Evolutionary conservation across 2,329 filamentous ascomycete species (phyloP).

Genomic region (Parafenestella ontariensis): DNA sequence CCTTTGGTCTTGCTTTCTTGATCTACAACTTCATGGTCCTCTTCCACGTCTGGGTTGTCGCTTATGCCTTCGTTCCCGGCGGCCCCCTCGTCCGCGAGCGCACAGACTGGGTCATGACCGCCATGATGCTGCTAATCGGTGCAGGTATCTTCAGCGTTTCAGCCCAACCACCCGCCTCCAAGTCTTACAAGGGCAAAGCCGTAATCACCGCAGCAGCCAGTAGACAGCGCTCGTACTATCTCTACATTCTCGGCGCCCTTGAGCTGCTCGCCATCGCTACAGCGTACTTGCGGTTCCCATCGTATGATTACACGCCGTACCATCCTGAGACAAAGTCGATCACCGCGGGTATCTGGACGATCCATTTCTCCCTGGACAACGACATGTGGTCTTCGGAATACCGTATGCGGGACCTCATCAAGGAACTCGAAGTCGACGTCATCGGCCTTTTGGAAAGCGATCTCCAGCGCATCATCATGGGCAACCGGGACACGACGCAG

Average conservation of each 20-base stretch:
- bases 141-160: slow-evolving; percentile 78
- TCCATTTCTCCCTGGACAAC: slow-evolving; percentile 96
- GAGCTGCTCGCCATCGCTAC: slow-evolving; percentile 81
- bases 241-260: slow-evolving; percentile 75
- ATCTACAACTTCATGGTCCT: slow-evolving; percentile 93
- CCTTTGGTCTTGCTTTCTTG: slow-evolving; percentile 88
- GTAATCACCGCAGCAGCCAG: slow-evolving; percentile 56
- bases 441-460: slow-evolving; percentile 94
- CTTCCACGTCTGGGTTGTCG: slow-evolving; percentile 99
- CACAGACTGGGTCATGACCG: slow-evolving; percentile 93
- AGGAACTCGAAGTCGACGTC: slow-evolving; percentile 96
- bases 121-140: slow-evolving; percentile 83
- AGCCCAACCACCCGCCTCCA: slow-evolving; percentile 57
- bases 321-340: slow-evolving; percentile 86
- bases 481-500: slow-evolving; percentile 94
- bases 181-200: slow-evolving; percentile 54
- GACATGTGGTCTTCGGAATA: slow-evolving; percentile 98
- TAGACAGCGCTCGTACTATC: slow-evolving; percentile 69
- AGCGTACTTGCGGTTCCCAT: slow-evolving; percentile 89
- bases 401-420: slow-evolving; percentile 88
- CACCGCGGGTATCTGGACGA: slow-evolving; percentile 97
- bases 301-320: slow-evolving; percentile 89
- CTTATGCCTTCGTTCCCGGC: slow-evolving; percentile 96
- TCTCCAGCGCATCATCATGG: slow-evolving; percentile 98
- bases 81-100: slow-evolving; percentile 90